Evolutionary conservation across 169 alveolate genomes (phyloP).

Genomic region (Theileria annulata): DNA sequence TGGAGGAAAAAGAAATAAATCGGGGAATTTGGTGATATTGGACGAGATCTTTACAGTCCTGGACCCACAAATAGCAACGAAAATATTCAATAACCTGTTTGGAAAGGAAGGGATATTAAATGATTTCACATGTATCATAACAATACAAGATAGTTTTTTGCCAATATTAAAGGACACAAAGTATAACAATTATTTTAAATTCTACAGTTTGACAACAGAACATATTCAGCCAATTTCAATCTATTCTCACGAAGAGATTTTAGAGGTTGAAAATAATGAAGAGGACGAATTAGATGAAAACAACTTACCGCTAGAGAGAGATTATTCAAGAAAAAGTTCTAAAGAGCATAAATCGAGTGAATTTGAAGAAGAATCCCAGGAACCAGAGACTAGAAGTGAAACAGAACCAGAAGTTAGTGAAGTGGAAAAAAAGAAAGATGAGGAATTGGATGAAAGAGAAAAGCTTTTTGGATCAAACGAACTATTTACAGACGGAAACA

Average conservation of each 20-base stretch:
- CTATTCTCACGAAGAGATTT: background rate
- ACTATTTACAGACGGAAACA: background rate
- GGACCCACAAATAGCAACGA: constrained; percentile 43
- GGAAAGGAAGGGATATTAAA: constrained; percentile 43
- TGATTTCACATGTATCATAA: constrained; percentile 35
- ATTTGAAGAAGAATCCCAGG: background rate
- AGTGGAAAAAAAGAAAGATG: constrained; percentile 5
- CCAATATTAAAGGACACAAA: background rate
- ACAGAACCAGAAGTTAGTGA: background rate
- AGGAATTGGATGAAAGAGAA: background rate
- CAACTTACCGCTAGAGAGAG: background rate
- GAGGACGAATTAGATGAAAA: background rate
- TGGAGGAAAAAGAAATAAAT: background rate
- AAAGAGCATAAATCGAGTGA: background rate
- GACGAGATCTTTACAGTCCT: constrained; percentile 58
- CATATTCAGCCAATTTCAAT: background rate
- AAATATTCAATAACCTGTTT: constrained; percentile 32
- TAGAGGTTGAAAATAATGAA: background rate
- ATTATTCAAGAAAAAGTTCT: background rate
- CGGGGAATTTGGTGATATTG: constrained; percentile 7
- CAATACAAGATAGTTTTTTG: constrained; percentile 25
- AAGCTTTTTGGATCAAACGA: background rate
- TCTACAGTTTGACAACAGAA: background rate
- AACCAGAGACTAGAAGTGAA: background rate
- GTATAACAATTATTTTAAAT: background rate